A percentile compares a stretch with the other conserved stretches of the same genome.
Evolutionary conservation across 2,329 filamentous ascomycete genomes (phyloP).

Genomic region (Thermoascus crustaceus): DNA sequence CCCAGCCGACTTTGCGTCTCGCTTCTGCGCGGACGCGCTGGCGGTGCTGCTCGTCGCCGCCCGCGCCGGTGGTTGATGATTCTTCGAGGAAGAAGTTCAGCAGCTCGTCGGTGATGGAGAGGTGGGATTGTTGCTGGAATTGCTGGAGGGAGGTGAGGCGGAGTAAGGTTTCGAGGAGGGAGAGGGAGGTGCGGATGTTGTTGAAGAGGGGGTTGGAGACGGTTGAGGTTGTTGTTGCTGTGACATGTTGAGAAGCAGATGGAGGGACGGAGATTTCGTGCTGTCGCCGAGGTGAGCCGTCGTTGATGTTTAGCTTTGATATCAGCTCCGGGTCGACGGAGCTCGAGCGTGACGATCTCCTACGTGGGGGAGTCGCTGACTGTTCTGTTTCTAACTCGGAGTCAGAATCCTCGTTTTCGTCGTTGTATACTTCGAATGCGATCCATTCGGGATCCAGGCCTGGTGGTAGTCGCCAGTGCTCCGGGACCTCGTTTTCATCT

Average conservation of each 20-base stretch:
- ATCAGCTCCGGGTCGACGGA: conserved; percentile 39
- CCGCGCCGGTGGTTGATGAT: conserved; percentile 57
- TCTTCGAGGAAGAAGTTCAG: conserved; percentile 78
- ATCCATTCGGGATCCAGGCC: conserved; percentile 86
- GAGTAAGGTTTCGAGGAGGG: conserved; percentile 79
- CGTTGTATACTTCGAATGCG: conserved; percentile 74
- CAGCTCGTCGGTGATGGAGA: conserved; percentile 84
- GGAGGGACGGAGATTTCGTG: conserved; percentile 11
- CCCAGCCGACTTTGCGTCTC: conserved; percentile 56
- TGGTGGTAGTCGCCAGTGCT: conserved; percentile 56
- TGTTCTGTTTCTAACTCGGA: conserved; percentile 45
- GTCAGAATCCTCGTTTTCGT: too few relatives aligned
- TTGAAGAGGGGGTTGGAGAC: conserved; percentile 43
- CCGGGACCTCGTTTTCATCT: conserved; percentile 25
- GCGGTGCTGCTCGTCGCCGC: conserved; percentile 53
- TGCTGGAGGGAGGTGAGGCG: conserved; percentile 81
- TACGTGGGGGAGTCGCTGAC: conserved; percentile 17
- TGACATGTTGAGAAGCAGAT: conserved; percentile 17
- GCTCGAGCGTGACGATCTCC: conserved; percentile 12
- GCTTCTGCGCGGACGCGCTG: conserved; percentile 54
- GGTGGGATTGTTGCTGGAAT: conserved; percentile 80
- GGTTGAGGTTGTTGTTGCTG: conserved; percentile 17
- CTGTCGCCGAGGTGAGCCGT: conserved; percentile 5
- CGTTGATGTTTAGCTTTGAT: conserved; percentile 39
- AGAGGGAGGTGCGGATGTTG: conserved; percentile 59